Evolutionary conservation across 352 stramenopile species (phyloP), one percentile per base, ranked within the genome.

Genomic region (Peronospora tabacina): DNA sequence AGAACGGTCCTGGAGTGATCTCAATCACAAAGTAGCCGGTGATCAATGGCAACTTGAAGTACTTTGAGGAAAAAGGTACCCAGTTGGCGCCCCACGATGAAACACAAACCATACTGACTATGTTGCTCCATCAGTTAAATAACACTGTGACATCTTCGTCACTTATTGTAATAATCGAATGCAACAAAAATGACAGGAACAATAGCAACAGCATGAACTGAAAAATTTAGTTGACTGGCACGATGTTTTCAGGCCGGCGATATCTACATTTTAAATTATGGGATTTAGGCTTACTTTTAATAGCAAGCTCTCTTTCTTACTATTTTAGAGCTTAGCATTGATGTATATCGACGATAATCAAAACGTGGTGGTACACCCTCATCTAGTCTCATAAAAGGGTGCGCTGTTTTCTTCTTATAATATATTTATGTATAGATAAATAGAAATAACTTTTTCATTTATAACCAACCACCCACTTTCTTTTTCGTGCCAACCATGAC

Each of bases 21-120:
- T 52, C 58, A 39, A 66, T 59, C 5, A 63, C 37, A 2, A 66
- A 22, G 22, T 66, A 66, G 0, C 58, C 58, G 7, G 53, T 62
- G 37, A 66, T 62, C 2, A 64, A 30, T 15, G 56, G 56, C n/a
- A 66, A 22, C 29, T 66, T 61, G 40, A 66, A 66, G 5, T 61
- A 17, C n/a, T 20, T 47, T 61, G 24, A 52, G 57, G 22, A 66
- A 66, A 15, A 61, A 66, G 17, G 61, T 42, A 3, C 45, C 57
- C 11, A 67, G 30, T 19, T 42, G 58, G 24, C 63, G 58, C 41
- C 83, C 72, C 37, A 85, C 66, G 17, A 81, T 49, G 55, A 85
- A 85, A 41, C 49, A 64, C 15, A 78, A 40, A 0, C 62, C 57
- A 48, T 79, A 61, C 37, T 67, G 9, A 66, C 52, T 3, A 65